phyloP scores from a whole-genome alignment of 169 alveolate species.

The Pseudocohnilembus persalinus region DNA sequence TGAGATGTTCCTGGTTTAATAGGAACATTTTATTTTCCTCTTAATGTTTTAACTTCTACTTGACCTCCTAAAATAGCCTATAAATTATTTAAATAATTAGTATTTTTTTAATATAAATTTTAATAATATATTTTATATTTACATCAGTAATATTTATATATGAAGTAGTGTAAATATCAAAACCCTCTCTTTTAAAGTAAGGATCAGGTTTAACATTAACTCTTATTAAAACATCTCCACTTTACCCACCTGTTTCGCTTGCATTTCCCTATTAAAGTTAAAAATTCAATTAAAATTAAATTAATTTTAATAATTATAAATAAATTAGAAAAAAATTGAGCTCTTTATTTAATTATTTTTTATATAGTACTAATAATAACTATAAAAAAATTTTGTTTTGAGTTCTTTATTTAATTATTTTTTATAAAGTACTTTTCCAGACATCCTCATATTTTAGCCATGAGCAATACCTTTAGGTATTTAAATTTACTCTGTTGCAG shows the following conservation, averaged over 20 bases:
- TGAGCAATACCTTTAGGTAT: slow-evolving; percentile 39
- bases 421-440: slow-evolving; percentile 21
- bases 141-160: slow-evolving; percentile 29
- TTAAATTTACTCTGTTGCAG: slow-evolving; percentile 20
- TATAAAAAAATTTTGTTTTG: no score
- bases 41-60: slow-evolving; percentile 35
- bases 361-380: neutral
- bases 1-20: slow-evolving; percentile 42
- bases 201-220: slow-evolving; percentile 33
- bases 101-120: no score
- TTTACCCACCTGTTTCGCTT: slow-evolving; percentile 31
- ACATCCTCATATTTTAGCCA: slow-evolving; percentile 40
- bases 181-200: slow-evolving; percentile 40
- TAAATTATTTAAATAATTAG: neutral
- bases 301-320: neutral
- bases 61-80: slow-evolving; percentile 45
- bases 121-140: neutral
- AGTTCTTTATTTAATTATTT: neutral
- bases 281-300: neutral
- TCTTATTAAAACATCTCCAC: slow-evolving; percentile 42
- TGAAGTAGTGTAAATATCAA: slow-evolving; percentile 33
- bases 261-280: slow-evolving; percentile 19
- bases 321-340: neutral
- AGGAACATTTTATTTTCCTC: slow-evolving; percentile 26
- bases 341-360: no score